Conservation (phyloP, 768 basidiomycete genomes). For the Leccinum ochraceum region DNA sequence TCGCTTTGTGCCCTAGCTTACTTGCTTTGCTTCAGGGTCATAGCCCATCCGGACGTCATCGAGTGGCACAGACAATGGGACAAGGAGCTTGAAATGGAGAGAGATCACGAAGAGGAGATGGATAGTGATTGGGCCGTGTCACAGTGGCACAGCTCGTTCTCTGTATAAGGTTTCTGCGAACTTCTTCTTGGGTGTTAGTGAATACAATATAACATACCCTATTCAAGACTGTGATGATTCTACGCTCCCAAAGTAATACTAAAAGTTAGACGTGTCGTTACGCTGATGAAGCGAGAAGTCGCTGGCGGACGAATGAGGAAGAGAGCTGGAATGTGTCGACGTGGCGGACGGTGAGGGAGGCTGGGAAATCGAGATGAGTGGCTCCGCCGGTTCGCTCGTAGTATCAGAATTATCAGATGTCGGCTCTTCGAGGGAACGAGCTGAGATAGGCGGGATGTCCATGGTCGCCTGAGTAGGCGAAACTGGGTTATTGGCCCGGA, state of each 20-base stretch:
- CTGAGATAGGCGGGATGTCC: constrained; percentile 32
- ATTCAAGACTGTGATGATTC: no score
- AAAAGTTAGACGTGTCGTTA: constrained; percentile 17
- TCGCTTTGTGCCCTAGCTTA: no score
- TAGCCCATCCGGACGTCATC: no score
- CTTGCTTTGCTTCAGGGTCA: no score
- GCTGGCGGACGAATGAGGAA: constrained; percentile 14
- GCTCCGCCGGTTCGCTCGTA: constrained; percentile 7
- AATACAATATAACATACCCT: no score
- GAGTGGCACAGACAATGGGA: no score
- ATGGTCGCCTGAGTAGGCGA: constrained; percentile 48
- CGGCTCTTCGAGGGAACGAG: constrained; percentile 28
- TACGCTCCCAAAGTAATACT: constrained; percentile 3
- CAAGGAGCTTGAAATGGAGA: no score
- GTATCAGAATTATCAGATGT: constrained; percentile 11
- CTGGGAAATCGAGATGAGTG: constrained; percentile 14
- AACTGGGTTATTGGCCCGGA: constrained; percentile 47
- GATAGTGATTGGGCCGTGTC: no score
- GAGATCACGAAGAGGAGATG: no score
- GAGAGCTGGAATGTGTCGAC: constrained; percentile 15
- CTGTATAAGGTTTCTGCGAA: no score
- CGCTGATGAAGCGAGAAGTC: constrained; percentile 13
- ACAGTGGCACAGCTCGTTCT: no score
- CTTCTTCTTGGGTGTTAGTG: no score
- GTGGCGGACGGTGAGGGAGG: constrained; percentile 21